Evolutionary conservation across 257 asterid genomes (phyloP), one percentile per base, ranked within the genome.

Genomic region (Penstemon davidsonii): DNA sequence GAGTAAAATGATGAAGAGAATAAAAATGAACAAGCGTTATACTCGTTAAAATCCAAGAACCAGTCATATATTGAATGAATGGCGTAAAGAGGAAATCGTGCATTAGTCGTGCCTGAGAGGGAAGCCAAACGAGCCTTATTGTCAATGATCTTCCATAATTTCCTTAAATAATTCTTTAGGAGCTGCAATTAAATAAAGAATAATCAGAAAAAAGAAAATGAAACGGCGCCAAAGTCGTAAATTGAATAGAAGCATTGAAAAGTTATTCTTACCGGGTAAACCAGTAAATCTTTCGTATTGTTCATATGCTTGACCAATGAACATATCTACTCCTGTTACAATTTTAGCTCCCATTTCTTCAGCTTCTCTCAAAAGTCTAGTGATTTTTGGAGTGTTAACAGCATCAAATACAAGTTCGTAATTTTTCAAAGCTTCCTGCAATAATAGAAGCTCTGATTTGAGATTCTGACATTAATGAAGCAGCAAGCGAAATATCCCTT

Each of bases 241-340:
- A 56, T 56, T 61, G 13, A 33, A 7, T 1, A 4, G 44, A 61
- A 37, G 33, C 8, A 11, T 19, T 44, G 61, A 12, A 10, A 15
- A 6, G 58, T 42, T 3, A 19, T 6, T 3, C 0, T 42, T 78
- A 91, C 99, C 99, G 79, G 95, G 93, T 78, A 91, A 76, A 12
- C 95, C 96, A 7, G 99, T 94, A 75, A 91, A 94, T 78, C 83
- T 82, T 73, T 94, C 96, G 25, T 91, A 94, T 74, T 88, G 97
- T 67, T 86, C 95, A 71, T 87, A 88, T 11, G 98, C 99, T 80
- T 91, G 97, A 19, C 96, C 95, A 9, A 91, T 78, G 73, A 94
- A 91, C 97, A 94, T 94, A 61, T 88, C 96, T 13, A 87, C 86
- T 44, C 99, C 99, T 3, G 86, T 80, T 10, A 94, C 99, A 54